Evolutionary conservation across 495 filamentous ascomycete genomes (phyloP).

Genomic region (Penicillium alfredii): DNA sequence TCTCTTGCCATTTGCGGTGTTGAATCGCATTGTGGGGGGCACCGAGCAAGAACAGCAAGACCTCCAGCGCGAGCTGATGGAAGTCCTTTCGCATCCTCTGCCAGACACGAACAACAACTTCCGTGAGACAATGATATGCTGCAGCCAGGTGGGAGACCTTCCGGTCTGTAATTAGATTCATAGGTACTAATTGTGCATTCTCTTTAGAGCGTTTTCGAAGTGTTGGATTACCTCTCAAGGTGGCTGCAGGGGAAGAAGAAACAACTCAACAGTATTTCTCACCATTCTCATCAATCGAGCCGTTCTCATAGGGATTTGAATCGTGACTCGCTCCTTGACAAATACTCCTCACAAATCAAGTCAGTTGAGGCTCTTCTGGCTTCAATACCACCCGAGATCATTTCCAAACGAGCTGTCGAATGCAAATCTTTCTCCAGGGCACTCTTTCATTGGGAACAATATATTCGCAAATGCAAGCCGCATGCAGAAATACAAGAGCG

Average conservation of each 20-base stretch:
- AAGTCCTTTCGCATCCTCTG: constrained; percentile 59
- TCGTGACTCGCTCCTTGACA: constrained; percentile 34
- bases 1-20: constrained; percentile 72
- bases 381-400: constrained; percentile 74
- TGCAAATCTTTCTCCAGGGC: constrained; percentile 90
- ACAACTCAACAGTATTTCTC: constrained; percentile 36
- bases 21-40: constrained; percentile 72
- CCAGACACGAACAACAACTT: constrained; percentile 46
- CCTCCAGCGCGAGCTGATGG: constrained; percentile 63
- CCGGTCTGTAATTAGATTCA: constrained; percentile 3
- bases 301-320: constrained; percentile 33
- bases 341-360: constrained; percentile 48
- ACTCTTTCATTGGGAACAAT: constrained; percentile 89
- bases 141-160: constrained; percentile 64
- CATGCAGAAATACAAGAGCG: constrained; percentile 29
- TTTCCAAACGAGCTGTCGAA: constrained; percentile 79
- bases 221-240: constrained; percentile 82
- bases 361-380: constrained; percentile 58
- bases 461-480: constrained; percentile 59
- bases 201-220: constrained; percentile 73
- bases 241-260: constrained; percentile 85
- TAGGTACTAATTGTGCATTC: constrained; percentile 6
- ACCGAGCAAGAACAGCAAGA: constrained; percentile 58
- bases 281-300: constrained; percentile 30
- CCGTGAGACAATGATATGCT: constrained; percentile 66